phyloP scores from a whole-genome alignment of 768 basidiomycete species.

The Lyophyllum shimeji region DNA sequence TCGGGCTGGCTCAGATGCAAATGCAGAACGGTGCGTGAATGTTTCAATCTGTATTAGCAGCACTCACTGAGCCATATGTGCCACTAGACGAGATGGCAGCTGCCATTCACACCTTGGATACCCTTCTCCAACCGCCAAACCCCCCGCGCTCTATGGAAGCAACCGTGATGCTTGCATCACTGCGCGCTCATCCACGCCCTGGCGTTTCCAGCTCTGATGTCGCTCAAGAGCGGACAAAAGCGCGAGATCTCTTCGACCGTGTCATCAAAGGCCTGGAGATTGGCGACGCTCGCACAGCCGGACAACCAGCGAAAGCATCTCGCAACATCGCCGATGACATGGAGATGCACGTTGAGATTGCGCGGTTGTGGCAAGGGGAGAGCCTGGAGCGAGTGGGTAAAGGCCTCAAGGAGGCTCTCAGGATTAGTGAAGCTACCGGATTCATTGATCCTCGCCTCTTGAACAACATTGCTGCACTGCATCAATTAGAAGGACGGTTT shows the following conservation, averaged over 20 bases:
- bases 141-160: slow-evolving; percentile 77
- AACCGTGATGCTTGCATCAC: slow-evolving; percentile 83
- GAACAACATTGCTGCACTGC: slow-evolving; percentile 79
- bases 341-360: slow-evolving; percentile 90
- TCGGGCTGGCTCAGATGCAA: slow-evolving; percentile 87
- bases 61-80: background rate
- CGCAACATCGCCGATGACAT: slow-evolving; percentile 71
- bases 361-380: slow-evolving; percentile 85
- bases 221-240: slow-evolving; percentile 65
- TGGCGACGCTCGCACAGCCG: slow-evolving; percentile 53
- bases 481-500: slow-evolving; percentile 65
- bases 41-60: background rate
- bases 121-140: slow-evolving; percentile 65
- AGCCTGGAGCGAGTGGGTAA: slow-evolving; percentile 69
- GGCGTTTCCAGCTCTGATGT: slow-evolving; percentile 76
- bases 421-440: slow-evolving; percentile 53
- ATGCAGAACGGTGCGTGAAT: slow-evolving; percentile 65
- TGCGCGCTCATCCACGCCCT: slow-evolving; percentile 81
- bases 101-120: slow-evolving; percentile 84
- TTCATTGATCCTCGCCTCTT: slow-evolving; percentile 65
- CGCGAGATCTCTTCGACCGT: slow-evolving; percentile 81
- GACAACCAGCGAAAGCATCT: slow-evolving; percentile 39
- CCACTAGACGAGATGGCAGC: slow-evolving; percentile 75
- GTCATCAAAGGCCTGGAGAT: slow-evolving; percentile 64
- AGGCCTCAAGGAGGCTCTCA: slow-evolving; percentile 72